Evolutionary conservation across 2,329 filamentous ascomycete species (phyloP), one percentile per base, ranked within the genome.

Genomic region (Hymenoscyphus fraxineus): DNA sequence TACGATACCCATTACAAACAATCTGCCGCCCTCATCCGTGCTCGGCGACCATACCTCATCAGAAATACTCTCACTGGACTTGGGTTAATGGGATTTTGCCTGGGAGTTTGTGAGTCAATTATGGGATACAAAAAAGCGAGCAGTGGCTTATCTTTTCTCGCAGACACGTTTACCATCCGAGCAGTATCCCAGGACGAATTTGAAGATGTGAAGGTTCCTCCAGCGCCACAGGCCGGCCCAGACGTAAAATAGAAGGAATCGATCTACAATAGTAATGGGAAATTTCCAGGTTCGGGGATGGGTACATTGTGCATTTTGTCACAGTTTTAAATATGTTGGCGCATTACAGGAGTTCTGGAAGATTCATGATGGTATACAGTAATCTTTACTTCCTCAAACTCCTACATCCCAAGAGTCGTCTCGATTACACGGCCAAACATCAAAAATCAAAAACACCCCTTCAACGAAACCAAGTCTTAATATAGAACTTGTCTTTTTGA

Each of bases 181-280:
- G 92, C 92, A 62, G 91, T 99, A 74, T 92, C 94, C 55, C 95
- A 98, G 79, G 95, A 98, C 78, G 92, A 97, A 70, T 99, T 99
- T 80, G 91, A 93, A 64, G 95, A 99, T 76, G 93, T 98, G 72
- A 88, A 92, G 76, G 89, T 98, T 44, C 95, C 95, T 35, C 90
- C 92, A 55, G 68, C 70, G 12, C 69, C 73, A 32, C 65, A 60
- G 60, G 64, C 68, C 15, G 71, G 71, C 9, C 64, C 64, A 16
- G 47, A 41, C 39, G 47, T 40, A 38, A 70, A 68, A 62, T 68
- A 66, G 54, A 27, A 57, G 56, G 41, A 51, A 60, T 4, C 22
- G 19, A 27, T 27, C n/a, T 27, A 35, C 35, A 35, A 35, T 10
- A 54, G 47, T 19, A 27, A 27, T 54, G 22, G 22, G 47, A 22